phyloP scores from a whole-genome alignment of 805 yeast genomes.

The Brettanomyces sp. region DNA sequence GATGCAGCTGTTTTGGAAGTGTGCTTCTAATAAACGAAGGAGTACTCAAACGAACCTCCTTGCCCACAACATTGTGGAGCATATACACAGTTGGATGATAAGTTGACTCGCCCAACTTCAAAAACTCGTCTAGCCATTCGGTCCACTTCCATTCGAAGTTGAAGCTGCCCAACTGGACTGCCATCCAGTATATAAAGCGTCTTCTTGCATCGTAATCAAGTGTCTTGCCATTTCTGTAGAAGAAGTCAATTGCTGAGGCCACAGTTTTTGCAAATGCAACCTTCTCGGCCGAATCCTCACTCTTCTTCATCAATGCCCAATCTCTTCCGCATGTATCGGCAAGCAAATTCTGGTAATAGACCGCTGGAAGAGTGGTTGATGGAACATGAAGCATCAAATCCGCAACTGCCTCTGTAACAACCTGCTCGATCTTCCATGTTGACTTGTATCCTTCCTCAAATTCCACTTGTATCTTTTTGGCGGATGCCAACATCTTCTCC shows the following conservation, averaged over 20 bases:
- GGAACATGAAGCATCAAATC: constrained; percentile 75
- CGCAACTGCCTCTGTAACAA: constrained; percentile 74
- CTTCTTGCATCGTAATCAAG: constrained; percentile 71
- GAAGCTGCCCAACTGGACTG: constrained; percentile 87
- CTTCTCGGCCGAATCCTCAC: constrained; percentile 16
- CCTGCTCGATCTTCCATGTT: constrained; percentile 88
- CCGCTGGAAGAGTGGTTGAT: constrained; percentile 48
- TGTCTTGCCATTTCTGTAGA: constrained; percentile 56
- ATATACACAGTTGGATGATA: constrained; percentile 70
- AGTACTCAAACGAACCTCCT: constrained; percentile 78
- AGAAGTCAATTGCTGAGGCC: constrained; percentile 82
- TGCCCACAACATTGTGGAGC: constrained; percentile 68
- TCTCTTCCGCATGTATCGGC: constrained; percentile 83
- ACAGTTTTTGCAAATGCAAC: constrained; percentile 82
- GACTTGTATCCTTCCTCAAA: constrained; percentile 33
- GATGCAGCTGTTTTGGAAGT: constrained; percentile 49
- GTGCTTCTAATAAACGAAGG: constrained; percentile 58
- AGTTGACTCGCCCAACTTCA: constrained; percentile 32
- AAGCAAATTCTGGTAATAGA: constrained; percentile 76
- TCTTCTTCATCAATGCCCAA: constrained; percentile 34
- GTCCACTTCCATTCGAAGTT: constrained; percentile 97
- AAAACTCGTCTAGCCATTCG: constrained; percentile 68
- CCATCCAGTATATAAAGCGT: constrained; percentile 81
- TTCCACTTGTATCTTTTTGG: constrained; percentile 30
- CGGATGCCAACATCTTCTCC: constrained; percentile 20